phyloP scores from a whole-genome alignment of 352 stramenopile genomes.

The Globisporangium yorkense region DNA sequence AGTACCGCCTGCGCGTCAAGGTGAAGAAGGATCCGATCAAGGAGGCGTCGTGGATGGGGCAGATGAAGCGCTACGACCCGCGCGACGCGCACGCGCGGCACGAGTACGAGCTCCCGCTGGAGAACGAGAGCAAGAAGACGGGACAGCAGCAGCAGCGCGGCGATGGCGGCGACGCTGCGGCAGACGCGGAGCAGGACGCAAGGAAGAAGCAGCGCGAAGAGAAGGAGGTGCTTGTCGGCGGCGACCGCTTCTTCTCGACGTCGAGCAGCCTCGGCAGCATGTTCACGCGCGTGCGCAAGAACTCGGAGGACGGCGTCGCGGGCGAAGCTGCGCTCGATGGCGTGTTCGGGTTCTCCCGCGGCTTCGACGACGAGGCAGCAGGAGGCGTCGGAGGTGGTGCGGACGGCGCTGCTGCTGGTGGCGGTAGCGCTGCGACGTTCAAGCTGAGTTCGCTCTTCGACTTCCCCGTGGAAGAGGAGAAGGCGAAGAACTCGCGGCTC shows the following conservation, averaged over 20 bases:
- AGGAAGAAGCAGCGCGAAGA: conserved; percentile 23
- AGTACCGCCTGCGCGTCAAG: conserved; percentile 37
- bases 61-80: conserved; percentile 64
- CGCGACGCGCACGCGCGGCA: conserved; percentile 26
- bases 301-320: conserved; percentile 73
- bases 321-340: conserved; percentile 73
- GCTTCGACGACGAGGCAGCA: not conserved
- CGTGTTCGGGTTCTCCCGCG: conserved; percentile 33
- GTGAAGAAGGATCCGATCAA: conserved; percentile 55
- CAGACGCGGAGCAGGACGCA: conserved; percentile 9
- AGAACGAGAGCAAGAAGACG: conserved; percentile 9
- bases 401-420: not conserved
- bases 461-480: conserved; percentile 45
- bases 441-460: conserved; percentile 74
- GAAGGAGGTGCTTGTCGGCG: conserved; percentile 47
- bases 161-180: conserved; percentile 15
- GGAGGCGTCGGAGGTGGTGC: conserved; percentile 1
- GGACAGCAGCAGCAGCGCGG: conserved; percentile 10
- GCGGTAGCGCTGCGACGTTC: conserved; percentile 28
- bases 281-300: conserved; percentile 75
- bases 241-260: conserved; percentile 69
- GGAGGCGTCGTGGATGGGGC: conserved; percentile 77
- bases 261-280: conserved; percentile 49
- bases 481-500: conserved; percentile 22
- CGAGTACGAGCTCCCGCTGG: conserved; percentile 51